Evolutionary conservation across 257 asterid species (phyloP).

Genomic region (Avicennia marina): DNA sequence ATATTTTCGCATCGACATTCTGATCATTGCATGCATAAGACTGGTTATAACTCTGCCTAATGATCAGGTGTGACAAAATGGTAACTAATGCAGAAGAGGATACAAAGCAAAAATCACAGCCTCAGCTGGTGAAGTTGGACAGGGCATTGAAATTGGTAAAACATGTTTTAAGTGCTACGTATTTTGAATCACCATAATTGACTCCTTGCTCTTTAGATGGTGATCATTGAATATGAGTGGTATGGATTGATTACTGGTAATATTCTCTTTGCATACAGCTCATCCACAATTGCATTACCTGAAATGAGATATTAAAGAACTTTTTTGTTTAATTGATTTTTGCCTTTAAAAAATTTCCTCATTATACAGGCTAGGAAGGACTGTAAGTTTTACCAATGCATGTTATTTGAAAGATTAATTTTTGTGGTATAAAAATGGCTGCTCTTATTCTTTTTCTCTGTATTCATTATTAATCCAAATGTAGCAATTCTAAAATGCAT

Average conservation of each 20-base stretch:
- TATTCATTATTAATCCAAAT: no score
- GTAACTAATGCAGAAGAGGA: conserved; percentile 28
- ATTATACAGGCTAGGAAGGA: no score
- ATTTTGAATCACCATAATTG: not conserved
- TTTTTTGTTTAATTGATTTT: not conserved
- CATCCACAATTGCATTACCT: no score
- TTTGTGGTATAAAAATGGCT: no score
- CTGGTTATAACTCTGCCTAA: conserved; percentile 1
- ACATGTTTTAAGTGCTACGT: not conserved
- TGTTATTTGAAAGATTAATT: no score
- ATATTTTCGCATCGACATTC: no score
- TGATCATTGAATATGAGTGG: no score
- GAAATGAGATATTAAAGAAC: no score
- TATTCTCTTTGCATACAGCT: no score
- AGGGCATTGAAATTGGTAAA: conserved; percentile 64
- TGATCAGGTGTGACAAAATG: conserved; percentile 26
- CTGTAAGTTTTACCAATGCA: no score
- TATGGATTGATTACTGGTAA: no score
- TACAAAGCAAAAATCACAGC: conserved; percentile 37
- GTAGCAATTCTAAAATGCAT: not conserved
- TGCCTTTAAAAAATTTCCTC: not conserved
- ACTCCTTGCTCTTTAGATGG: not conserved
- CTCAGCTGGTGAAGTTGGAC: conserved; percentile 51
- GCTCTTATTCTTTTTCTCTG: no score
- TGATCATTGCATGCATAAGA: not conserved